A percentile compares a stretch with the other conserved stretches of the same genome.
Conservation (phyloP, 495 filamentous ascomycete genomes). For the Tetracladium setigerum region DNA sequence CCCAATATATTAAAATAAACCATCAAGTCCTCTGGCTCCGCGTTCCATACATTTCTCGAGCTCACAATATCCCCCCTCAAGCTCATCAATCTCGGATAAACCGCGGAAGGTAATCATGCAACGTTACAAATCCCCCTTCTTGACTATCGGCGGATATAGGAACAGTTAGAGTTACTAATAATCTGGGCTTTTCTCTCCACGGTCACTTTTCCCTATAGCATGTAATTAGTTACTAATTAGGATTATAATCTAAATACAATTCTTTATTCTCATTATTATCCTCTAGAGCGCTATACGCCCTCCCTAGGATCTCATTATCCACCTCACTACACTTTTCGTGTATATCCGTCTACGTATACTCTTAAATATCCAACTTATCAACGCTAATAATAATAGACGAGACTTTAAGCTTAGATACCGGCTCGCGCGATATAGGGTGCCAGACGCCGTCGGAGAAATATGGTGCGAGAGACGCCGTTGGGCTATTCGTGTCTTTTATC, state of each 20-base stretch:
- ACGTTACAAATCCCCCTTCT: conserved; percentile 13
- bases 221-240: conserved; percentile 8
- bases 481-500: conserved; percentile 8
- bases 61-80: conserved; percentile 18
- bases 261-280: no score
- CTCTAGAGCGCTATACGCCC: no score
- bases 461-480: conserved; percentile 13
- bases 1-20: no score
- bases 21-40: background rate
- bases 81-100: conserved; percentile 22
- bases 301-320: no score
- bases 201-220: conserved; percentile 16
- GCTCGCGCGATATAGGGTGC: conserved; percentile 15
- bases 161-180: conserved; percentile 5
- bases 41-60: no score
- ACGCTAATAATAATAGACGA: conserved; percentile 14
- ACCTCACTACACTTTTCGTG: no score
- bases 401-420: conserved; percentile 18
- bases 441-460: conserved; percentile 16
- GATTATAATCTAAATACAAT: conserved; percentile 8
- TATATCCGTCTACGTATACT: conserved; percentile 15
- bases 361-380: conserved; percentile 13
- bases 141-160: background rate
- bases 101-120: conserved; percentile 20
- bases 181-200: conserved; percentile 6